These are phyloP conservation scores for Cytospora piceae DNA, from an alignment of 2,329 filamentous ascomycete genomes.

Conservation along the genomic window DNA sequence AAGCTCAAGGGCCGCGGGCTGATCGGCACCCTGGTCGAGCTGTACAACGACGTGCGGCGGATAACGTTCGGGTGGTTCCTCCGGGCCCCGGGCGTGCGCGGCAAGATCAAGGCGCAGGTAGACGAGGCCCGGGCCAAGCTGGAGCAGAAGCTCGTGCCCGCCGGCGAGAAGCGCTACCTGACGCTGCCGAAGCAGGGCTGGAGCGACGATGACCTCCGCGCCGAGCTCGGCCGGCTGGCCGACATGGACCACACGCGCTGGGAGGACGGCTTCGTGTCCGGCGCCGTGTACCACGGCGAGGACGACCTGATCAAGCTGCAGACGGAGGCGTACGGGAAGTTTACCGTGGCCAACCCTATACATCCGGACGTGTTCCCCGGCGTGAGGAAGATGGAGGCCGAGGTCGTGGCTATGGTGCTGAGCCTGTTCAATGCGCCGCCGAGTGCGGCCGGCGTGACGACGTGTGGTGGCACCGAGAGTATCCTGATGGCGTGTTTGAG, in stretches of 20 bases:
- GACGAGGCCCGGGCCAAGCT: slow-evolving; percentile 78
- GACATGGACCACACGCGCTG: slow-evolving; percentile 92
- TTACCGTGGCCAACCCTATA: slow-evolving; percentile 94
- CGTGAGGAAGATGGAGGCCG: slow-evolving; percentile 98
- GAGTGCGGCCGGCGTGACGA: slow-evolving; percentile 85
- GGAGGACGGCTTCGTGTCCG: slow-evolving; percentile 94
- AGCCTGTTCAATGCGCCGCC: slow-evolving; percentile 86
- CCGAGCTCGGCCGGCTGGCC: slow-evolving; percentile 77
- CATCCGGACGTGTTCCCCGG: slow-evolving; percentile 98
- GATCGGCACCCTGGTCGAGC: slow-evolving; percentile 74
- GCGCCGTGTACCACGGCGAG: slow-evolving; percentile 95
- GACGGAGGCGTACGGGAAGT: slow-evolving; percentile 89
- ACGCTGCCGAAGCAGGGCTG: slow-evolving; percentile 83
- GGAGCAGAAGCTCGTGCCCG: slow-evolving; percentile 80
- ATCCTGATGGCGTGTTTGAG: slow-evolving; percentile 94
- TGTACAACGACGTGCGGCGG: slow-evolving; percentile 73
- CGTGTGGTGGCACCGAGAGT: slow-evolving; percentile 91
- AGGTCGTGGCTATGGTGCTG: slow-evolving; percentile 94
- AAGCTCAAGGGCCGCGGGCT: slow-evolving; percentile 88
- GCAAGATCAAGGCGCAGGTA: slow-evolving; percentile 83
- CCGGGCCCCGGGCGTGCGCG: slow-evolving; percentile 81
- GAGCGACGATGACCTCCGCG: slow-evolving; percentile 75
- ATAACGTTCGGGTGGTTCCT: slow-evolving; percentile 85
- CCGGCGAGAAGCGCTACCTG: slow-evolving; percentile 72
- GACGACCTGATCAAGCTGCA: slow-evolving; percentile 80